These are phyloP conservation scores for Chaetomiaceae sp. DNA, from an alignment of 2,329 filamentous ascomycete genomes.

Conservation along the genomic window DNA sequence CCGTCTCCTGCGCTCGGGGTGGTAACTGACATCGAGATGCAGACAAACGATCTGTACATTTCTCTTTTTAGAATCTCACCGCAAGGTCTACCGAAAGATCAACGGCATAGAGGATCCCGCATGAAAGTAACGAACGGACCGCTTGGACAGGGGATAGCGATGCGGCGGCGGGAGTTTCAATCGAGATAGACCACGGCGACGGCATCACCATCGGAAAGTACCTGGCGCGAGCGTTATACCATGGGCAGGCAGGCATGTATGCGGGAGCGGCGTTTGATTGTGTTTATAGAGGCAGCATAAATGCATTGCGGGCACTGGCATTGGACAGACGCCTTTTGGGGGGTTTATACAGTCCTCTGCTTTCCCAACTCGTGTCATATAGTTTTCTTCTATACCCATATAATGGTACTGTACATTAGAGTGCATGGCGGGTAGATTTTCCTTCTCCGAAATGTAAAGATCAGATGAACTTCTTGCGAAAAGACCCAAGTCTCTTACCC, in stretches of 20 bases:
- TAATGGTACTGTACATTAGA: conserved; percentile 2
- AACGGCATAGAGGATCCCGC: conserved; percentile 39
- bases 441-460: neutral
- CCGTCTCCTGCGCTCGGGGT: neutral
- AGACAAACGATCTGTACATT: conserved; percentile 84
- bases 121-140: conserved; percentile 26
- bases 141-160: conserved; percentile 23
- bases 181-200: conserved; percentile 1
- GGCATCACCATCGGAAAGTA: neutral
- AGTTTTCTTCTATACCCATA: conserved; percentile 8
- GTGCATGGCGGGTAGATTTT: neutral
- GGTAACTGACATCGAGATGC: conserved; percentile 10
- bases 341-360: neutral
- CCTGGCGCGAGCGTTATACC: neutral
- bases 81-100: conserved; percentile 64
- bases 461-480: neutral
- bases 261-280: conserved; percentile 1
- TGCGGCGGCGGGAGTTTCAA: neutral
- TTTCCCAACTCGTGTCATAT: neutral
- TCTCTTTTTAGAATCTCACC: conserved; percentile 81
- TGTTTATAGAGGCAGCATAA: neutral
- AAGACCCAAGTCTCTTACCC: neutral
- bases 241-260: neutral
- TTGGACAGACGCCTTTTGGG: neutral
- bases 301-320: conserved; percentile 5